Evolutionary conservation across 768 basidiomycete species (phyloP), one percentile per base, ranked within the genome.

Genomic region (Thelephora ganbajun): DNA sequence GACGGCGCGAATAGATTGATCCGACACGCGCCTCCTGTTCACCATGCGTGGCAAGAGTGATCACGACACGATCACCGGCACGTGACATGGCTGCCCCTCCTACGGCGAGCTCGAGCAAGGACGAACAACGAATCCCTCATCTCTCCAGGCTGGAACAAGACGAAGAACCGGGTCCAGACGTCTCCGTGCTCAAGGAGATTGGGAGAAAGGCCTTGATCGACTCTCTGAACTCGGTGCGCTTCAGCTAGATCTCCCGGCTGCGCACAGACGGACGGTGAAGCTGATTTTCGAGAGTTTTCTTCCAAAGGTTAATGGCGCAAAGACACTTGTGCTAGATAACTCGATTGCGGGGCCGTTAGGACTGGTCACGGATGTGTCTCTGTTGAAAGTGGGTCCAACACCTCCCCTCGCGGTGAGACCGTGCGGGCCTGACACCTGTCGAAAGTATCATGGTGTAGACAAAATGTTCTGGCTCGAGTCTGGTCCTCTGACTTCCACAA

Each of bases 401-500:
- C 3, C 35, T 18, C n/a, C 11, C 20, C 33, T 33, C 20, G 3
- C 26, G 33, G 23, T 35, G 13, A 36, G 1, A 37, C 45, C 11
- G 47, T 46, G n/a, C 5, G 22, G 16, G 5, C 5, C 42, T 30
- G 41, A 48, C 49, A 33, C 34, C 22, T 14, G n/a, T 23, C 11
- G 19, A 48, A 55, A 98, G 94, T 87, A 98, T 60, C 93, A 98
- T 79, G 93, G 91, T 5, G 90, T 99, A 2, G 93, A 97, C 69
- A 96, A 96, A 71, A 94, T 99, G 88, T 96, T 93, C 67, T 99
- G 96, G 94, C 77, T 99, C 19, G 96, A 98, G 64, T 64, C 83
- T 11, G 93, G 93, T 14, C 81, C 88, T 7, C 66, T 98, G 42
- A 72, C 78, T 11, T 83, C 88, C 2, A 73, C 79, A 2, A 92